Percentiles rank a stretch among this genome's conserved stretches.
phyloP scores from a whole-genome alignment of 306 rosid genomes.

The Leucaena leucocephala region DNA sequence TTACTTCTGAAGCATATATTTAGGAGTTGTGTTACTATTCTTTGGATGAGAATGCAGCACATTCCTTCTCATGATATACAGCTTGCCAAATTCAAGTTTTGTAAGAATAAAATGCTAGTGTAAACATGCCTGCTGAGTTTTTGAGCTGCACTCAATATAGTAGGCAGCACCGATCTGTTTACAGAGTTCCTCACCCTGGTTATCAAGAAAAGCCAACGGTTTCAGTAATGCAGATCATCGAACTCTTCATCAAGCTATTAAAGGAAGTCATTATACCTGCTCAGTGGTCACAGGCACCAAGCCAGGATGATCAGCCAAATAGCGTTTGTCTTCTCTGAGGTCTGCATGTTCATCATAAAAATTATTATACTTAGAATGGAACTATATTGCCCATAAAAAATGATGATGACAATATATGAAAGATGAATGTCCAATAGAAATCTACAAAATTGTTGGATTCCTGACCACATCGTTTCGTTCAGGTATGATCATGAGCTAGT shows the following conservation, averaged over 20 bases:
- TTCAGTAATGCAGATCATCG: slow-evolving; percentile 17
- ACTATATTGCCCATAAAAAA: slow-evolving; percentile 25
- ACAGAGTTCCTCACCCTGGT: slow-evolving; percentile 91
- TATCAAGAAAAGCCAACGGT: slow-evolving; percentile 33
- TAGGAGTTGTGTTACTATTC: slow-evolving; percentile 2
- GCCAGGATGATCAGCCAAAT: slow-evolving; percentile 90
- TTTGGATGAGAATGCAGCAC: neutral
- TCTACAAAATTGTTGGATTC: neutral
- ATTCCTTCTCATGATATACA: neutral
- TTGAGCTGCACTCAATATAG: slow-evolving; percentile 93
- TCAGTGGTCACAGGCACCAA: slow-evolving; percentile 78
- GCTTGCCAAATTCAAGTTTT: slow-evolving; percentile 6
- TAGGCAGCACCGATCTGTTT: slow-evolving; percentile 80
- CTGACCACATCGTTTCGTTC: neutral
- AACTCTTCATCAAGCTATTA: slow-evolving; percentile 28
- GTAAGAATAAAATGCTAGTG: slow-evolving; percentile 26
- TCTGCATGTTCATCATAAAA: slow-evolving; percentile 50
- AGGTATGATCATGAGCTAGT: neutral
- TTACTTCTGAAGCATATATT: neutral
- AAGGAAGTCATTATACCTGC: slow-evolving; percentile 58
- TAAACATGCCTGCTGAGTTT: slow-evolving; percentile 84
- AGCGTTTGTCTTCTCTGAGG: slow-evolving; percentile 89
- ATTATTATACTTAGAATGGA: slow-evolving; percentile 26
- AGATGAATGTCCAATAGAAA: slow-evolving; percentile 11
- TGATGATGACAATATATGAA: slow-evolving; percentile 18